phyloP scores from a whole-genome alignment of 75 land plant genomes.

The Cupressus sempervirens region DNA sequence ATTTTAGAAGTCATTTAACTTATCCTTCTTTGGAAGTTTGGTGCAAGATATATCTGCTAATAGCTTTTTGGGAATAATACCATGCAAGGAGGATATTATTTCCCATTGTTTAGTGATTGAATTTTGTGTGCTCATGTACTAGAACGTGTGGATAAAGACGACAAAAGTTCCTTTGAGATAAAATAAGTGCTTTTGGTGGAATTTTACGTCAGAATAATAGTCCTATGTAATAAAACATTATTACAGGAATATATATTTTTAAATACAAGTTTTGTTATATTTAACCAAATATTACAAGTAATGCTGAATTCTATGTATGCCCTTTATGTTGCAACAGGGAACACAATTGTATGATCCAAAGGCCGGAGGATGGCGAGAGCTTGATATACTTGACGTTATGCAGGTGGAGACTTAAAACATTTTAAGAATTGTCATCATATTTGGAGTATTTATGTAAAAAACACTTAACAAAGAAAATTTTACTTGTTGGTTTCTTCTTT shows the following conservation, averaged over 20 bases:
- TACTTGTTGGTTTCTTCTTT: background rate
- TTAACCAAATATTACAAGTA: background rate
- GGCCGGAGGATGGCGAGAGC: conserved; percentile 95
- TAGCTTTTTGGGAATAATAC: background rate
- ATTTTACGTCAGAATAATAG: no score
- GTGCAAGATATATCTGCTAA: background rate
- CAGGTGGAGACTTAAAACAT: conserved; percentile 47
- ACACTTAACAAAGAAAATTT: background rate
- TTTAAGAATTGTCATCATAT: background rate
- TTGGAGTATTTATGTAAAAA: background rate
- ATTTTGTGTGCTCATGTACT: background rate
- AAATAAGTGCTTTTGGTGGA: no score
- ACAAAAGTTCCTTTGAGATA: background rate
- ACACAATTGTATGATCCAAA: conserved; percentile 99
- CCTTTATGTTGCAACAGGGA: conserved; percentile 49
- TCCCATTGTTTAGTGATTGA: background rate
- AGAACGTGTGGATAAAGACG: background rate
- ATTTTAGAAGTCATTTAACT: background rate
- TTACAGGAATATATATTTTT: no score
- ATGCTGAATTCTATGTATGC: background rate
- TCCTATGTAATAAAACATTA: no score
- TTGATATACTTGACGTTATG: conserved; percentile 99
- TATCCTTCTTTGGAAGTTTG: background rate
- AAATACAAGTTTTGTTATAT: no score
- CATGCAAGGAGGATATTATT: background rate